Evolutionary conservation across 257 asterid species (phyloP).

Genomic region (Scutellaria baicalensis): DNA sequence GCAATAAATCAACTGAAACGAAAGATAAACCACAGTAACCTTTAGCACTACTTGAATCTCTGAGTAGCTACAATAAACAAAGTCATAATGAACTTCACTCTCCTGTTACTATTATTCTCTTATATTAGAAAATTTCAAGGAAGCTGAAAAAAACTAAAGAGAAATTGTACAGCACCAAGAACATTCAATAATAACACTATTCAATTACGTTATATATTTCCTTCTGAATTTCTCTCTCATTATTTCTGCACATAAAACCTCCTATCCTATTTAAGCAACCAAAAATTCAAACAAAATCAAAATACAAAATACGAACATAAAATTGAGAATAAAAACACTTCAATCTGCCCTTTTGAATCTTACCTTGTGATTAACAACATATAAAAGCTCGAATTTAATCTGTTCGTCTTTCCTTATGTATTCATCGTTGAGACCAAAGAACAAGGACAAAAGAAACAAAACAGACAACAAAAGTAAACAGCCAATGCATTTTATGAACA

Average conservation of each 20-base stretch:
- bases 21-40: not conserved
- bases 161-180: not conserved
- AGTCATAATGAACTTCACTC: not conserved
- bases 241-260: not conserved
- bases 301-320: not conserved
- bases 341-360: not conserved
- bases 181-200: not conserved
- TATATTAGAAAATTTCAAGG: not conserved
- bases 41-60: not conserved
- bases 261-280: not conserved
- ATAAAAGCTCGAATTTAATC: not conserved
- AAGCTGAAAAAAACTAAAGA: not conserved
- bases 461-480: not conserved
- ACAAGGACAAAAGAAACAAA: not conserved
- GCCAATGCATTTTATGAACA: not conserved
- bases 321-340: not conserved
- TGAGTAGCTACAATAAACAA: slow-evolving; percentile 8
- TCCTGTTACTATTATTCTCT: not conserved
- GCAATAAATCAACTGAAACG: not conserved
- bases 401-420: not conserved
- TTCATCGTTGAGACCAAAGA: not conserved
- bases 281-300: not conserved
- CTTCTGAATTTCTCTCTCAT: not conserved
- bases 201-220: not conserved
- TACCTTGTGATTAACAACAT: not conserved